Evolutionary conservation across 1,284 basidiomycete genomes (phyloP).

Genomic region (Trametes pubescens): DNA sequence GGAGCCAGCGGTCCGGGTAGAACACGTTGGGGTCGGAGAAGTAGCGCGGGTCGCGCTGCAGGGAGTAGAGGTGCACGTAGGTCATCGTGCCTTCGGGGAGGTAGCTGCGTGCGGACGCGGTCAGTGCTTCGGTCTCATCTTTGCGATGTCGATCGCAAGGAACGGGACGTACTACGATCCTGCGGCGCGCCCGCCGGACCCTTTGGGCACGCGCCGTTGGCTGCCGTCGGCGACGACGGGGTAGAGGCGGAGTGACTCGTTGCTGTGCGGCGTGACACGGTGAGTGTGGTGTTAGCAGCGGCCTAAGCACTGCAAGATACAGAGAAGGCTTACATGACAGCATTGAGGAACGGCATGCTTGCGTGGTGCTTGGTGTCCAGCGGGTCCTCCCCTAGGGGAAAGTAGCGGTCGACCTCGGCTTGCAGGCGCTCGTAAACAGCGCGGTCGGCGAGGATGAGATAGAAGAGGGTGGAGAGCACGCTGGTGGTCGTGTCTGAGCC

Average conservation of each 20-base stretch:
- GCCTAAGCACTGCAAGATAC: no score
- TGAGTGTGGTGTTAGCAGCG: conserved; percentile 11
- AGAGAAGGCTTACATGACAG: conserved; percentile 37
- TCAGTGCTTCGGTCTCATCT: not conserved
- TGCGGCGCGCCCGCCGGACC: conserved; percentile 17
- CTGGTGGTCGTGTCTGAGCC: conserved; percentile 45
- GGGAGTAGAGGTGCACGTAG: conserved; percentile 36
- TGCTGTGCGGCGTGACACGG: conserved; percentile 45
- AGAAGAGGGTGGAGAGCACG: conserved; percentile 31
- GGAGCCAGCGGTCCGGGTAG: conserved; percentile 32
- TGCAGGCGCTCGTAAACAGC: conserved; percentile 34
- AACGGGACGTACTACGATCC: conserved; percentile 44
- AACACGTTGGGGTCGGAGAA: conserved; percentile 29
- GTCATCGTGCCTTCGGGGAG: conserved; percentile 38
- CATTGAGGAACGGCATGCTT: conserved; percentile 43
- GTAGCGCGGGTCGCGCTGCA: conserved; percentile 44
- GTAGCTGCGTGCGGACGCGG: conserved; percentile 24
- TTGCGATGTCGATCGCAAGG: no score
- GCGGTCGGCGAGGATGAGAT: conserved; percentile 32
- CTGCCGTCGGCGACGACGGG: conserved; percentile 61
- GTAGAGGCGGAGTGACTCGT: conserved; percentile 63
- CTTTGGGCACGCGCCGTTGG: conserved; percentile 51
- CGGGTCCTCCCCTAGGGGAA: conserved; percentile 38
- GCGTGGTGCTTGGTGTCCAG: conserved; percentile 34
- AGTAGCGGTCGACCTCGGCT: conserved; percentile 41